Evolutionary conservation across 805 yeast genomes (phyloP), one percentile per base, ranked within the genome.

Genomic region (Millerozyma miso): DNA sequence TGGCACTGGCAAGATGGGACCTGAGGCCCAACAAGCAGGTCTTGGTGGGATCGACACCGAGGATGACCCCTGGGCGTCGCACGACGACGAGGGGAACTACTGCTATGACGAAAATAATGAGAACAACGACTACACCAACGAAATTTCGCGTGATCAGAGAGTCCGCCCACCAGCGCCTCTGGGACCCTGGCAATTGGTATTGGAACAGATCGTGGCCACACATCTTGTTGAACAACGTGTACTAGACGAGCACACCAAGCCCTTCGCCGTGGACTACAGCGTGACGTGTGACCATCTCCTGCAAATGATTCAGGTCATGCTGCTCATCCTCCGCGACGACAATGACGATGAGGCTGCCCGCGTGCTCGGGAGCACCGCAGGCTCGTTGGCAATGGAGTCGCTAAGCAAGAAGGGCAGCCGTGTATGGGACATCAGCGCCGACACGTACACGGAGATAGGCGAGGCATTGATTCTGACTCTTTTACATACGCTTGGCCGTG

Each of bases 381-480:
- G 29, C 29, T 23, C 29, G 10, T 23, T 10, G 31, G 26, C 44
- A 10, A 19, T 51, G 32, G 37, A 38, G 29, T 45, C 44, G 12
- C 17, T 47, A 19, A 33, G 53, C 12, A 52, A 53, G 31, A 43
- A 47, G 35, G 51, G 54, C 39, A 31, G 47, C 2, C 35, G 63
- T 33, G 41, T 59, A n/a, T 54, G 50, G 43, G 39, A 50, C 23
- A 35, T 57, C 23, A 47, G 39, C 3, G 31, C 33, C 2, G 10
- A 33, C 1, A 19, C 47, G 17, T 60, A 58, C 39, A 31, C 32
- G 13, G 36, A 47, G 2, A 38, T 60, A 17, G 61, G 63, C 2
- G 58, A 59, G 38, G 33, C 45, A 4, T 42, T 56, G n/a, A 35
- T 48, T 10, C 17, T 26, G n/a, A 29, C 49, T 1, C 40, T 55